Evolutionary conservation across 2,329 filamentous ascomycete genomes (phyloP), one percentile per base, ranked within the genome.

Genomic region (Colletotrichum agaves): DNA sequence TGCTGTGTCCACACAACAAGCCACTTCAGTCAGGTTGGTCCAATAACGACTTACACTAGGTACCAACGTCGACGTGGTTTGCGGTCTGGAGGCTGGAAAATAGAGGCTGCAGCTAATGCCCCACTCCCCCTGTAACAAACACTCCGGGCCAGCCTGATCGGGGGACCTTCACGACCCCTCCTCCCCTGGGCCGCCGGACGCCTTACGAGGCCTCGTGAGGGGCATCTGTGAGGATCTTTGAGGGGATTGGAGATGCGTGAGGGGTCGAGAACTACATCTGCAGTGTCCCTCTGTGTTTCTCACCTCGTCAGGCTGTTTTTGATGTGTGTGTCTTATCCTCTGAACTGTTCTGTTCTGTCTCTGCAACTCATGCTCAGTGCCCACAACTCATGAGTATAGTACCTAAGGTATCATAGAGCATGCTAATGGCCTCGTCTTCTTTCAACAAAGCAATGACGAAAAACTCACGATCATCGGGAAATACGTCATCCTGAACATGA

Each of bases 181-280:
- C 58, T 46, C 58, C 58, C 46, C 58, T 31, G 44, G 58, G 44
- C 58, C 58, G 58, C 58, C 50, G 58, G 58, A 52, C 58, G 58
- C 58, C 58, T 61, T 52, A 35, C 19, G 44, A 60, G 35, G 57
- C 57, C 57, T 60, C 15, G 46, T 35, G 58, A 61, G 47, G 58
- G 44, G 55, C 17, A 37, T 13, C 50, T 37, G 27, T n/a, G 58
- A 50, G n/a, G 46, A 21, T 39, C 15, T 21, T 15, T 15, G 35
- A 17, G 57, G 27, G 57, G 33, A 50, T 43, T 61, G 58, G 58
- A 50, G 46, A 61, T 35, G 5, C 33, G 37, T 31, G 58, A 47
- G 46, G 46, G 33, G 35, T 39, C 7, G 19, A 41, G 21, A 10
- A 12, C 58, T 50, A 52, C 12, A 43, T 43, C 58, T 61, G 58